Percentiles rank a stretch among this genome's conserved stretches.
phyloP scores from a whole-genome alignment of 495 filamentous ascomycete genomes.

The Stereocaulon alpinum region DNA sequence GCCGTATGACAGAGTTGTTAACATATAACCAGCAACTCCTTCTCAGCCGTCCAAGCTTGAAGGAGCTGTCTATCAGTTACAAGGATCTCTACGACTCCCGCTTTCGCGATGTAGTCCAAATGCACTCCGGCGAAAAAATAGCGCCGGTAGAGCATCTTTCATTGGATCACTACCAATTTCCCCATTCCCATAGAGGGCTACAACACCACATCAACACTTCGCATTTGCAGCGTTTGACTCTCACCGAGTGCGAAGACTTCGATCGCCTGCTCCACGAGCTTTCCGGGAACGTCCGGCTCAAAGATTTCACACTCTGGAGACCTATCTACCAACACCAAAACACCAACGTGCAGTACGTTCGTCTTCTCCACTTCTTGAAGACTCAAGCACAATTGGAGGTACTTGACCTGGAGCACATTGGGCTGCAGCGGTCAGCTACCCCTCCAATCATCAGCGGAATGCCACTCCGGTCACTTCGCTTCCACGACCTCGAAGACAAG shows the following conservation, averaged over 20 bases:
- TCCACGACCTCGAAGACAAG: not conserved
- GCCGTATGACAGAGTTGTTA: not conserved
- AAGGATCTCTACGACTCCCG: too few species aligned
- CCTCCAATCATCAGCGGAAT: not conserved
- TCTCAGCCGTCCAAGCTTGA: not conserved
- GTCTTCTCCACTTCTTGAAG: too few species aligned
- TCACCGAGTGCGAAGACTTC: not conserved
- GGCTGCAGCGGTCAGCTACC: not conserved
- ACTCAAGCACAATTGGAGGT: not conserved
- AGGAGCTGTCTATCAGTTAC: not conserved
- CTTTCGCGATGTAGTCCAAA: not conserved
- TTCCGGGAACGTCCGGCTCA: too few species aligned
- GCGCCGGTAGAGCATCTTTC: not conserved
- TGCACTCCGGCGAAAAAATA: not conserved
- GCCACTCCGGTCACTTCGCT: not conserved
- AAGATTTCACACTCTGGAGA: too few species aligned
- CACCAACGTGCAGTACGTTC: too few species aligned
- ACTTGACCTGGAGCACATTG: not conserved
- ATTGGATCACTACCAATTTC: not conserved
- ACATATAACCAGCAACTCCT: not conserved
- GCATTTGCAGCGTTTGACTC: not conserved
- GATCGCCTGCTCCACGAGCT: not conserved
- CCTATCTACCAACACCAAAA: too few species aligned
- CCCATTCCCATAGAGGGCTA: not conserved
- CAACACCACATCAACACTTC: not conserved